Evolutionary conservation across 2,329 filamentous ascomycete species (phyloP), one percentile per base, ranked within the genome.

Genomic region (Rosellinia necatrix): DNA sequence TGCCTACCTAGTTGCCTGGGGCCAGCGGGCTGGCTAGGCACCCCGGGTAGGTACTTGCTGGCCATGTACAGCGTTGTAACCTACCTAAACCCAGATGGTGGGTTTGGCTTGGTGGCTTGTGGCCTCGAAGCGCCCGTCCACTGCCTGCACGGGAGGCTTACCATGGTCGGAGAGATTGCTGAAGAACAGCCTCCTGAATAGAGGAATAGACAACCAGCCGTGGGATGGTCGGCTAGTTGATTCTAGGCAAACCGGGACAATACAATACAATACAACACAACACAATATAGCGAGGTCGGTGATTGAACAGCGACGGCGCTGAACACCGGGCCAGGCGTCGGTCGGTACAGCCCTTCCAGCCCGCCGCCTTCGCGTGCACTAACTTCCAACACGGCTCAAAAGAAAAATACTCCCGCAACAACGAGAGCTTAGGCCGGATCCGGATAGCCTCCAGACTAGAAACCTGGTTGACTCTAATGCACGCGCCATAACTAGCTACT

Each of bases 1-100:
- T 27, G 13, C 17, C 17, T 48, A 48, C n/a, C 5, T 61, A 59
- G 57, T 57, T 54, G 63, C 64, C 60, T 60, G 60, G 54, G 60
- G 54, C 51, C 53, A 51, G 58, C 57, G 56, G 64, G 59, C 47
- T 59, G 41, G 49, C n/a, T n/a, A 61, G 53, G 49, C 63, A 67
- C 63, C 61, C 64, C 49, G 56, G n/a, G n/a, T n/a, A 58, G 59
- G 66, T 66, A 67, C 65, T 52, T 63, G 53, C 49, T 59, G 27
- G 34, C 24, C 15, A 48, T 32, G 19, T 24, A 49, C 37, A 44
- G 37, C n/a, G 42, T 22, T 24, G 25, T 21, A 50, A n/a, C n/a
- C 40, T 27, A 15, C 9, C 25, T 35, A 27, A 27, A 6, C 12
- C 9, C 17, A 27, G 38, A 53, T 43, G 52, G n/a, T n/a, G n/a